Conservation (phyloP, 345 rosid genomes). For the Lenwebbia sp. region DNA sequence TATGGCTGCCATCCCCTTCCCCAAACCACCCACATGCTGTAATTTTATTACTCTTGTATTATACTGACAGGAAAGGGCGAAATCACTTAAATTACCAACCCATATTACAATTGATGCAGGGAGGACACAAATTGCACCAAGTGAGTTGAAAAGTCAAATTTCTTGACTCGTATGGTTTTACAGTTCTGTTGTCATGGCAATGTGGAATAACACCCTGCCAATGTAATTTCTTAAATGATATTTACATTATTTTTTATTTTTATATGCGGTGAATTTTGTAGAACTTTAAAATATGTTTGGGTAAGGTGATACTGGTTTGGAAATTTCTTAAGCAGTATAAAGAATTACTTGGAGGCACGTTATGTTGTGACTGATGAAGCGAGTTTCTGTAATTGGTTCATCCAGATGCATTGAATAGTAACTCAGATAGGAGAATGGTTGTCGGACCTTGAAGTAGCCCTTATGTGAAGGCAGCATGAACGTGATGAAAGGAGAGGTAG, state of each 20-base stretch:
- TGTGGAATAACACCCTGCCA: not conserved
- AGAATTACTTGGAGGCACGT: not conserved
- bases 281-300: not conserved
- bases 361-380: not conserved
- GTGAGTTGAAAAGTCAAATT: conserved; percentile 39
- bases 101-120: conserved; percentile 98
- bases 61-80: conserved; percentile 72
- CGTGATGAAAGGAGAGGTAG: not conserved
- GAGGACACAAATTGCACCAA: conserved; percentile 97
- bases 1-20: not conserved
- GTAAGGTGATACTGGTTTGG: not conserved
- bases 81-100: conserved; percentile 75
- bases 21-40: not conserved
- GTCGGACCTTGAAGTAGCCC: not conserved
- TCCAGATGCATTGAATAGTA: not conserved
- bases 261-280: not conserved
- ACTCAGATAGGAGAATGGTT: not conserved
- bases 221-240: not conserved
- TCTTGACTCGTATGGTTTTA: not conserved
- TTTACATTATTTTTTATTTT: not conserved
- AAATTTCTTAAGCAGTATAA: not conserved
- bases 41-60: not conserved
- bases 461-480: not conserved
- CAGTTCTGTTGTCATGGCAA: not conserved
- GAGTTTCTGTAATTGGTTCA: not conserved